Evolutionary conservation across 352 stramenopile genomes (phyloP), one percentile per base, ranked within the genome.

Genomic region (Globisporangium echinulatum): DNA sequence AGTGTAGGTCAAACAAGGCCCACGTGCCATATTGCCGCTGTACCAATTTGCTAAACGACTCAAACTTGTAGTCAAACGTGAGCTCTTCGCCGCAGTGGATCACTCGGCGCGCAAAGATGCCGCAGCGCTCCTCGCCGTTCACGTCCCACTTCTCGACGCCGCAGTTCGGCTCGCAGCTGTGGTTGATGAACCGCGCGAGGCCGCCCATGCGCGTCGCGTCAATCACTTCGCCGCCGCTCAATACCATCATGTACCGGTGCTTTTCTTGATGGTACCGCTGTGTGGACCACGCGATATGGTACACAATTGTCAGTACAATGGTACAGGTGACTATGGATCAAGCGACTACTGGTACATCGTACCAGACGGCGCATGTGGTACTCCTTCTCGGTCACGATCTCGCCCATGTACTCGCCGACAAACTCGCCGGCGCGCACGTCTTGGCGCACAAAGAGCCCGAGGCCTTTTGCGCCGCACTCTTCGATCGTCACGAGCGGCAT

Each of bases 1-100:
- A 33, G 25, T 33, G 25, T 33, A 33, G 25, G 25, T 33, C 25
- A 33, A 33, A 33, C 25, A 33, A 33, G 25, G 2, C 25, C 25
- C 25, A 33, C 25, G 25, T 3, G 25, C 25, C 2, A 33, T 1
- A 33, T 3, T 33, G 25, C 25, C 5, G n/a, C 54, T 64, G 44
- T 57, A 85, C 75, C 56, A 76, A 49, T 47, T 67, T 68, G 67
- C 71, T 82, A 50, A 85, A 85, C 8, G 68, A 75, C 62, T 88
- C 58, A 52, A 87, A 98, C 73, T 98, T 98, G 79, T 98, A 98
- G 72, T 98, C 94, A 51, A 98, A 98, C 17, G 73, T 92, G 46
- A 98, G 73, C 74, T 98, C 95, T 71, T 98, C 90, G 25, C 90
- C 90, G 1, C 62, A 39, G n/a, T 73, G 40, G 52, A 98, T 97